These are phyloP conservation scores for Tritrichomonas foetus DNA, from an alignment of 208 protist genomes.

Conservation along the genomic window DNA sequence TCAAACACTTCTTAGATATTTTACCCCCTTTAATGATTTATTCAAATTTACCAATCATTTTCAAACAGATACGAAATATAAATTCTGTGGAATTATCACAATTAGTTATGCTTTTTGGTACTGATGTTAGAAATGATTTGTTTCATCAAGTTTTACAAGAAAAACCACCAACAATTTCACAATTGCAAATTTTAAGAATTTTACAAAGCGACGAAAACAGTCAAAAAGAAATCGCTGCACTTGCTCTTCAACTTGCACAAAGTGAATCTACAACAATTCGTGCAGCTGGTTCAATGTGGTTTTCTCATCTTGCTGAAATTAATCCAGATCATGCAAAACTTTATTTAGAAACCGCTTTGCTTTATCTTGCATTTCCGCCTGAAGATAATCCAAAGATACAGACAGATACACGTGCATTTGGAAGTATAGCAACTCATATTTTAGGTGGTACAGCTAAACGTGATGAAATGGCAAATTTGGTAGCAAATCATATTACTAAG, in stretches of 20 bases:
- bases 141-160: background rate
- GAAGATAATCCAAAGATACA: background rate
- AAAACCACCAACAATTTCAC: background rate
- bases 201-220: background rate
- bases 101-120: background rate
- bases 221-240: background rate
- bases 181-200: background rate
- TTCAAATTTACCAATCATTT: background rate
- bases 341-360: background rate
- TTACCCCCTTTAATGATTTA: background rate
- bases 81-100: background rate
- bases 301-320: background rate
- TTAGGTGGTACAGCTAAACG: background rate
- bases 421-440: background rate
- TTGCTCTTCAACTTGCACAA: background rate
- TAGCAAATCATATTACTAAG: background rate
- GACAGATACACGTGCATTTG: background rate
- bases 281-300: background rate
- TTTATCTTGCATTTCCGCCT: background rate
- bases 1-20: constrained; percentile 8
- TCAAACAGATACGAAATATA: background rate
- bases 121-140: background rate
- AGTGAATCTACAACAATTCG: background rate
- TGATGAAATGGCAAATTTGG: background rate
- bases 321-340: background rate